Percentiles rank a stretch among this genome's conserved stretches.
phyloP scores from a whole-genome alignment of 768 basidiomycete species.

The Lepiota brunneoincarnata region DNA sequence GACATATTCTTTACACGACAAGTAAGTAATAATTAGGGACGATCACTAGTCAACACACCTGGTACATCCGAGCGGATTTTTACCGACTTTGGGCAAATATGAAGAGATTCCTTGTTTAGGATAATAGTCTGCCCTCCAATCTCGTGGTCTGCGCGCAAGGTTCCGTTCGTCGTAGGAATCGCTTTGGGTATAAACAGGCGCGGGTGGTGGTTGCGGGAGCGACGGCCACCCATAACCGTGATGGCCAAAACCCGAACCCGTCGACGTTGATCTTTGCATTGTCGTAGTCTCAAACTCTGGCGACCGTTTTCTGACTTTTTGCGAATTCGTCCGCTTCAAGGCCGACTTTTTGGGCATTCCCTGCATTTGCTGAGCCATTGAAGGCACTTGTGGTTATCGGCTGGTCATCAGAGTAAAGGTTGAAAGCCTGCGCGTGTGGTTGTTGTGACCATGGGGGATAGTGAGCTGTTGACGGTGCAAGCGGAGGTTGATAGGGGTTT shows the following conservation, averaged over 20 bases:
- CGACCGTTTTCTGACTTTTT: background rate
- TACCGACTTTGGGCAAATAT: constrained; percentile 26
- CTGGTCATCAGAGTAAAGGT: background rate
- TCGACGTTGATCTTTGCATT: background rate
- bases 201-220: background rate
- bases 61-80: constrained; percentile 28
- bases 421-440: background rate
- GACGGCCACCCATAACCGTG: background rate
- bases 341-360: constrained; percentile 4
- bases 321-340: constrained; percentile 3
- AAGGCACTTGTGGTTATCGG: background rate
- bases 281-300: background rate
- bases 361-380: constrained; percentile 4
- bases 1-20: constrained; percentile 17
- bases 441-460: background rate
- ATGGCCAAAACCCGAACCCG: background rate
- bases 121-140: constrained; percentile 43
- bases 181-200: constrained; percentile 21
- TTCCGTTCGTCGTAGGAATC: constrained; percentile 32
- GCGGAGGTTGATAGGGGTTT: background rate
- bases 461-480: background rate
- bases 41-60: constrained; percentile 21
- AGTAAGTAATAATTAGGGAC: background rate
- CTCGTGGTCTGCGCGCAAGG: constrained; percentile 35
- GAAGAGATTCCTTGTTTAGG: constrained; percentile 23